Evolutionary conservation across 345 rosid species (phyloP).

Genomic region (Salix dunnii): DNA sequence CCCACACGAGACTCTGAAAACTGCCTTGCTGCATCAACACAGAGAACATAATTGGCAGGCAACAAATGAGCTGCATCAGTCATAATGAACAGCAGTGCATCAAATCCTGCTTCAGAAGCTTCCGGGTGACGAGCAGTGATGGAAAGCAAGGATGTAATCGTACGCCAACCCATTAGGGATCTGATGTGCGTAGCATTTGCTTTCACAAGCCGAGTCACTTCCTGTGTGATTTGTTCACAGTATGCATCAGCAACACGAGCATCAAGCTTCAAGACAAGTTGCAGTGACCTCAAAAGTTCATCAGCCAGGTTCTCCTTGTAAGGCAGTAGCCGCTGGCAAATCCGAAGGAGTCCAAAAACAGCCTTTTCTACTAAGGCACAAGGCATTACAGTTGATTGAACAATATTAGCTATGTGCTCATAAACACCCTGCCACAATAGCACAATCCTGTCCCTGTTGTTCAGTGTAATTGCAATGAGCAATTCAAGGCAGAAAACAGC

Average conservation of each 20-base stretch:
- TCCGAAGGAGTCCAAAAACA: conserved; percentile 91
- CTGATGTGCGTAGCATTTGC: conserved; percentile 92
- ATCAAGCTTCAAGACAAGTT: conserved; percentile 95
- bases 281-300: conserved; percentile 93
- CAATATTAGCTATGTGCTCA: conserved; percentile 93
- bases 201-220: conserved; percentile 93
- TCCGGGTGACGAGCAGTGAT: conserved; percentile 94
- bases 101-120: conserved; percentile 96
- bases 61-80: conserved; percentile 72
- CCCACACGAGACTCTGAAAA: conserved; percentile 98
- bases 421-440: conserved; percentile 98
- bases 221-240: conserved; percentile 90
- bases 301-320: conserved; percentile 97
- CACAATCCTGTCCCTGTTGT: conserved; percentile 88
- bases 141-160: conserved; percentile 81
- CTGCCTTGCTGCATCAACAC: conserved; percentile 86
- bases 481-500: conserved; percentile 97
- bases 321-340: conserved; percentile 95
- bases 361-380: conserved; percentile 93
- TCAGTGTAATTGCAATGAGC: conserved; percentile 93
- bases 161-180: conserved; percentile 94
- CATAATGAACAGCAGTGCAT: conserved; percentile 80
- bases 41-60: conserved; percentile 80
- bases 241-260: conserved; percentile 98
- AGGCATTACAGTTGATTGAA: conserved; percentile 94